Percentiles rank a stretch among this genome's conserved stretches.
These are phyloP conservation scores for Cynanchum wilfordii DNA, from an alignment of 257 asterid genomes.

Conservation along the genomic window DNA sequence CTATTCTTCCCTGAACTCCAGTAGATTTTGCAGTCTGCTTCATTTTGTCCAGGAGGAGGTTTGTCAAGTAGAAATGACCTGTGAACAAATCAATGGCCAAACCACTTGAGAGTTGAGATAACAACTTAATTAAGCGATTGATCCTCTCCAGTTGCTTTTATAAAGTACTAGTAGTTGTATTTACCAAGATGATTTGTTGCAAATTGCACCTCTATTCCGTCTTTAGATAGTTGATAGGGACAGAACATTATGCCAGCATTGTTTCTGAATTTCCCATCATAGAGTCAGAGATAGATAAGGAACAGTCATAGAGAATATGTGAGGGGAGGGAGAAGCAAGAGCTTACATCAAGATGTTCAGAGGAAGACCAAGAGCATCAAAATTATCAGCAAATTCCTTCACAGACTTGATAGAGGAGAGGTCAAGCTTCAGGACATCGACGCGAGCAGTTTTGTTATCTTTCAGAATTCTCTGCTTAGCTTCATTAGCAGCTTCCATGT, in stretches of 20 bases:
- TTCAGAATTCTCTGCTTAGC: slow-evolving; percentile 53
- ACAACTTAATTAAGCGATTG: neutral
- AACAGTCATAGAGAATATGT: too few species aligned
- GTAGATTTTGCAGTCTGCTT: slow-evolving; percentile 61
- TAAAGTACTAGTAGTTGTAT: neutral
- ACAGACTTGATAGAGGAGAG: slow-evolving; percentile 63
- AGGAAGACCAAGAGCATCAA: slow-evolving; percentile 62
- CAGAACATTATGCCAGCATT: slow-evolving; percentile 94
- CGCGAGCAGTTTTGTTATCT: slow-evolving; percentile 41
- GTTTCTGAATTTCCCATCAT: slow-evolving; percentile 45
- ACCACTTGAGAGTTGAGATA: neutral
- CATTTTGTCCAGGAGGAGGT: slow-evolving; percentile 83
- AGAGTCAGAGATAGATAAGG: neutral
- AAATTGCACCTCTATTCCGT: slow-evolving; percentile 81
- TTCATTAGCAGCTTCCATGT: slow-evolving; percentile 62
- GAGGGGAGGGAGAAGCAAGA: neutral
- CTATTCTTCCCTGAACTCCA: slow-evolving; percentile 78
- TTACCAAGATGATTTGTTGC: slow-evolving; percentile 96
- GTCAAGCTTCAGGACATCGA: slow-evolving; percentile 67
- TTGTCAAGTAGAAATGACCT: slow-evolving; percentile 96
- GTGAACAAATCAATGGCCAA: neutral
- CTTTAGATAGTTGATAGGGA: slow-evolving; percentile 73
- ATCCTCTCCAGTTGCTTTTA: neutral
- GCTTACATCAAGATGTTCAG: slow-evolving; percentile 79
- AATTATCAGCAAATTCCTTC: slow-evolving; percentile 50